Evolutionary conservation across 2,329 filamentous ascomycete species (phyloP), one percentile per base, ranked within the genome.

Genomic region (Leptographium galeiforme): DNA sequence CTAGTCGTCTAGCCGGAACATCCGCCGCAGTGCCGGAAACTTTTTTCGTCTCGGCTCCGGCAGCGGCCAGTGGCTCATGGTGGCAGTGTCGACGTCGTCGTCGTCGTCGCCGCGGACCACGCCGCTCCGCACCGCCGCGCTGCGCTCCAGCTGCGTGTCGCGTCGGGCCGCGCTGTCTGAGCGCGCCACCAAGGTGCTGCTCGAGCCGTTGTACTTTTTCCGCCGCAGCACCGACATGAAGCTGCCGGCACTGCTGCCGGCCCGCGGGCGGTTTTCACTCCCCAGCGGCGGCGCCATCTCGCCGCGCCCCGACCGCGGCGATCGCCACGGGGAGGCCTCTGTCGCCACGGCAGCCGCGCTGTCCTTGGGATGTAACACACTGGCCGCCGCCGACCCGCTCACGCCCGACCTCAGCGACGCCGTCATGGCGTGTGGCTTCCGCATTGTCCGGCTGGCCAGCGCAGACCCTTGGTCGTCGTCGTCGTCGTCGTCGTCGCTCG

Each of bases 21-120:
- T 83, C 64, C 73, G 78, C 64, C 84, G 78, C 63, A 88, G 66
- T 53, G 72, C 69, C 44, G 75, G 74, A 66, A 88, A 87, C 67
- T 83, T 85, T 74, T 87, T 87, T 70, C 77, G 51, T 12, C 14
- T 30, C 12, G 41, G 40, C 43, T 19, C 52, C 18, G 40, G 39
- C 47, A 38, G 10, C 33, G 34, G 25, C 14, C 32, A 18, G 30
- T 47, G 46, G 25, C 41, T 41, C n/a, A 51, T 55, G 6, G 34
- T 39, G 43, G 45, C 52, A 8, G 62, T 62, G 25, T 60, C 60
- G n/a, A 43, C 54, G n/a, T 61, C 61, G 19, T 60, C 57, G 39
- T 30, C 53, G 7, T 36, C 25, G 19, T 34, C 43, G 19, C 8
- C 39, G 14, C 33, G 8, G 25, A 12, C 16, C 6, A 7, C 39